These are phyloP conservation scores for Actinomortierella ambigua DNA, from an alignment of 371 early-diverging fungal genomes.

Conservation along the genomic window DNA sequence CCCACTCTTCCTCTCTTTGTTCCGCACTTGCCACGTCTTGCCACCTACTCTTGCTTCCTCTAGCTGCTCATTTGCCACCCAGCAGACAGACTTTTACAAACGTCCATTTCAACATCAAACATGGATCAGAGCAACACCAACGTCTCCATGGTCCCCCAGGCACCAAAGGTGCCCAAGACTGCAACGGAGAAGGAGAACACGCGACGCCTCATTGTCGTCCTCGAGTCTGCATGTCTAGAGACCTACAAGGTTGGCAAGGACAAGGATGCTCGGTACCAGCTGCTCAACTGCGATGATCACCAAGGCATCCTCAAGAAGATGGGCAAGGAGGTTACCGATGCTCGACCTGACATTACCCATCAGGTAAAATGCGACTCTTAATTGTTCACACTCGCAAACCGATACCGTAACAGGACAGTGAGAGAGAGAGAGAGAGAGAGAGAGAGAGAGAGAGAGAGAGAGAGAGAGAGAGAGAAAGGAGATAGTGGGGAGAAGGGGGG, in stretches of 20 bases:
- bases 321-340: constrained; percentile 81
- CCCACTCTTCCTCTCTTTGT: no score
- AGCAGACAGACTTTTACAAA: no score
- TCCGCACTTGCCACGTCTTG: no score
- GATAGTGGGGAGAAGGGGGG: constrained; percentile 1
- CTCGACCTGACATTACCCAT: constrained; percentile 97
- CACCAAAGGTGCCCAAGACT: constrained; percentile 83
- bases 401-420: no score
- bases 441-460: not conserved
- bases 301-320: constrained; percentile 86
- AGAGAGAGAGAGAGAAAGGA: constrained; percentile 1
- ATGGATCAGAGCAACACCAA: constrained; percentile 44
- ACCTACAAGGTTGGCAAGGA: constrained; percentile 94
- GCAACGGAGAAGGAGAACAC: constrained; percentile 73
- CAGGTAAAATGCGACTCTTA: constrained; percentile 62
- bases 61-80: no score
- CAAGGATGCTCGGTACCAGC: constrained; percentile 89
- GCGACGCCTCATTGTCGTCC: constrained; percentile 91
- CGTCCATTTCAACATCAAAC: no score
- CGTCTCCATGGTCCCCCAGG: constrained; percentile 70
- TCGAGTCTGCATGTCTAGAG: constrained; percentile 90
- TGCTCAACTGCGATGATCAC: constrained; percentile 97
- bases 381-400: no score
- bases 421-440: not conserved
- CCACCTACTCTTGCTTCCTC: no score